phyloP scores from a whole-genome alignment of 768 basidiomycete genomes.

The Boletus huronensis region DNA sequence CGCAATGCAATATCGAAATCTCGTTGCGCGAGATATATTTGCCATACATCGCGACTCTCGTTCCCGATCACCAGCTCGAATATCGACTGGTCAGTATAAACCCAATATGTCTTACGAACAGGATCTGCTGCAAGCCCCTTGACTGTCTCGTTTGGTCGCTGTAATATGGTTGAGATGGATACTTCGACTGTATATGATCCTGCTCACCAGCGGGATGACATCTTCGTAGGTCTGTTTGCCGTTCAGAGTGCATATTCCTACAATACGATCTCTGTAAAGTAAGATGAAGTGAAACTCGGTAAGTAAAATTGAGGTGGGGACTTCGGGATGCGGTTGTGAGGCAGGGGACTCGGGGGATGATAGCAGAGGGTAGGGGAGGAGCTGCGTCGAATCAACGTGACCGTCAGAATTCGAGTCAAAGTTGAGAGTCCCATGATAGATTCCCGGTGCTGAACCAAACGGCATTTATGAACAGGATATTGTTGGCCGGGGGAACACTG shows the following conservation, averaged over 20 bases:
- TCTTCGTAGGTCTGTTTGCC: constrained; percentile 86
- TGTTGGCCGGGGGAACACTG: constrained; percentile 14
- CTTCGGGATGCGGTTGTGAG: constrained; percentile 28
- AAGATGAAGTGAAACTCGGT: constrained; percentile 93
- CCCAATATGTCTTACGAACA: constrained; percentile 89
- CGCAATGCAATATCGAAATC: constrained; percentile 75
- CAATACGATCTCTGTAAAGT: constrained; percentile 73
- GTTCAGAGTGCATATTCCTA: constrained; percentile 75
- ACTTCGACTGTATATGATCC: neutral
- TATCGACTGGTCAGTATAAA: constrained; percentile 83
- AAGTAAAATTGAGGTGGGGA: constrained; percentile 74
- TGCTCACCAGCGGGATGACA: constrained; percentile 67
- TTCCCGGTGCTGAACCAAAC: constrained; percentile 61
- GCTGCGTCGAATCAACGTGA: constrained; percentile 71
- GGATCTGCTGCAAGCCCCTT: constrained; percentile 80
- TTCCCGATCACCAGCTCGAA: constrained; percentile 84
- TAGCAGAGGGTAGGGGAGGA: constrained; percentile 69
- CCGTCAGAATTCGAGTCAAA: constrained; percentile 68
- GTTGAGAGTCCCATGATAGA: constrained; percentile 81
- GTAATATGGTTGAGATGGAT: constrained; percentile 8
- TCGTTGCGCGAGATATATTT: constrained; percentile 75
- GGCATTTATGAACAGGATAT: constrained; percentile 1
- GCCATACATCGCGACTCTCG: constrained; percentile 95
- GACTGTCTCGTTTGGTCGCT: constrained; percentile 77
- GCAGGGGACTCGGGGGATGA: constrained; percentile 25